A percentile compares a stretch with the other conserved stretches of the same genome.
Evolutionary conservation across 1,139 yeast genomes (phyloP).

Genomic region (Yamadazyma sp.): DNA sequence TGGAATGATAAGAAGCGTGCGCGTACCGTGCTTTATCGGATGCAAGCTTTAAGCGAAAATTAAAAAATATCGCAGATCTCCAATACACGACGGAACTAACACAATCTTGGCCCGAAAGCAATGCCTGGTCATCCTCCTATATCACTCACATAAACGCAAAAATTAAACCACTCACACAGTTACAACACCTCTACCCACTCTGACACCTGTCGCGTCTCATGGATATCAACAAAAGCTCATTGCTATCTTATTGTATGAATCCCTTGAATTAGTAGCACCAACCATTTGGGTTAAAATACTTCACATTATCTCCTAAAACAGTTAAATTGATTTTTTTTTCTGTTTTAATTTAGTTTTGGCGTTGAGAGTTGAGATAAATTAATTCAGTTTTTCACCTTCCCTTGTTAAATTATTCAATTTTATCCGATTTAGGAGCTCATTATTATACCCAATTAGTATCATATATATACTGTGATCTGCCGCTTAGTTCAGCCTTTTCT

Average conservation of each 20-base stretch:
- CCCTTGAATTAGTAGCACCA: not conserved
- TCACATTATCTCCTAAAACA: not conserved
- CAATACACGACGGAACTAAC: not conserved
- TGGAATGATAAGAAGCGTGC: too few species aligned
- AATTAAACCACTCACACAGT: too few species aligned
- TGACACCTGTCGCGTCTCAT: too few species aligned
- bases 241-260: not conserved
- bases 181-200: too few species aligned
- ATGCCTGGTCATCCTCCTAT: too few species aligned
- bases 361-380: not conserved
- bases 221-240: too few species aligned
- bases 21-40: too few species aligned
- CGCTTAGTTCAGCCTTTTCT: not conserved
- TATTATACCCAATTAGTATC: not conserved
- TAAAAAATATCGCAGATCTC: not conserved
- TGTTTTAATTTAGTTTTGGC: not conserved
- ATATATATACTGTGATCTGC: not conserved
- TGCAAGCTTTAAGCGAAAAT: not conserved
- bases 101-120: not conserved
- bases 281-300: constrained; percentile 1
- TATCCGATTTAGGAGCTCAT: too few species aligned
- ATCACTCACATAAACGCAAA: not conserved
- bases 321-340: not conserved
- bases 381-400: too few species aligned
- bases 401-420: not conserved